Base-by-base conservation (phyloP, 2,329 filamentous ascomycete species). In the Fusarium newnesense region DNA sequence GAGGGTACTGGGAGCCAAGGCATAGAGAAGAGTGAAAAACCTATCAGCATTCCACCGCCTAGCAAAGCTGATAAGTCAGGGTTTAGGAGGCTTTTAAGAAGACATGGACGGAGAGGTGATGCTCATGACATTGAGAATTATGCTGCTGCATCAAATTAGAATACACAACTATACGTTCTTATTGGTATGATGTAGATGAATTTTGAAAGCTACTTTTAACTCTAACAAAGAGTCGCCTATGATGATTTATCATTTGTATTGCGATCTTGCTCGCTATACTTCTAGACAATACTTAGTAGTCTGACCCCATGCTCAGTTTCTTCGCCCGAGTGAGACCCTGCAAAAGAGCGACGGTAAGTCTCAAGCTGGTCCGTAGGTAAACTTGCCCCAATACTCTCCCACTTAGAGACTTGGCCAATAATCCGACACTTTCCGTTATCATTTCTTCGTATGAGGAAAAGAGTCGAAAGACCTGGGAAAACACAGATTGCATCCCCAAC, bases 401-500 rank as follows among this genome's bases (percentile, higher is more conserved):
- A 68, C 1, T 52, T 39, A 0, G 64, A 54, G 2, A 32, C 47
- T 5, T 63, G 49, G 0, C 64, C 64, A 4, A 63, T 3, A 0
- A 63, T 8, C 4, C 5, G 16, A 2, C 7, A 63, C 0, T 15
- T 43, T 0, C 9, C 19, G 4, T 13, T 13, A 0, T 26, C n/a
- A 9, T 4, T 16, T 0, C 3, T 26, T 2, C 64, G 28, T 21
- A 50, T 12, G 0, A 62, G 18, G 0, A 72, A 49, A 0, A 32
- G 15, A 8, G 39, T 36, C 0, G 63, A 47, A 7, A 72, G 58
- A 0, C 69, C 58, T 2, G 54, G 53, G 0, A 72, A 72, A 7
- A 52, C 47, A 7, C 63, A 72, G 5, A 72, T 5, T 0, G 15
- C 58, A 52, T 72, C 69, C 3, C 63, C 68, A n/a, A n/a, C 42